Evolutionary conservation across 2,329 filamentous ascomycete species (phyloP).

Genomic region (Sphaerulina musiva): DNA sequence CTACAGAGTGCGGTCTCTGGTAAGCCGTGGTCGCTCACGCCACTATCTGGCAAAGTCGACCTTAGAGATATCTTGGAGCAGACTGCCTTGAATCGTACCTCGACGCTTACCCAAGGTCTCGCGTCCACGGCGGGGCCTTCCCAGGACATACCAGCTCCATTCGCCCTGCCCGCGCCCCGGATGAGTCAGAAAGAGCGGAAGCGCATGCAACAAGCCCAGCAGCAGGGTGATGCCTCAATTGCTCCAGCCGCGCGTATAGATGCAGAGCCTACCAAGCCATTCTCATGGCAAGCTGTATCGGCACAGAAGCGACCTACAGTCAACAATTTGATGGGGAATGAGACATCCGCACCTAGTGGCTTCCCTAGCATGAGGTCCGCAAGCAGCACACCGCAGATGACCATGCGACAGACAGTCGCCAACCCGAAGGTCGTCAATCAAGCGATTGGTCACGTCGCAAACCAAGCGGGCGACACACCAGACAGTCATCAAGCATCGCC

Average conservation of each 20-base stretch:
- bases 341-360: conserved; percentile 28
- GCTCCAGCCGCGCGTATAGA: conserved; percentile 20
- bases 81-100: conserved; percentile 43
- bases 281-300: conserved; percentile 59
- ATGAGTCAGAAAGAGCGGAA: conserved; percentile 91
- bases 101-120: conserved; percentile 39
- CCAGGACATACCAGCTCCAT: conserved; percentile 19
- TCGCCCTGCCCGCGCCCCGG: conserved; percentile 47
- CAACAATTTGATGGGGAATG: conserved; percentile 44
- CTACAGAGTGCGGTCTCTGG: conserved; percentile 23
- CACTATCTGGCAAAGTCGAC: conserved; percentile 56
- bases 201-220: conserved; percentile 64
- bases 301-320: conserved; percentile 46
- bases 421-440: conserved; percentile 34
- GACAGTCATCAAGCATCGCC: conserved; percentile 16
- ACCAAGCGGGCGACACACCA: conserved; percentile 12
- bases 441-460: background rate
- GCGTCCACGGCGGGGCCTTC: conserved; percentile 27
- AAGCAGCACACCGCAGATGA: conserved; percentile 47
- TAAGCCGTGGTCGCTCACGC: conserved; percentile 49
- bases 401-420: conserved; percentile 55
- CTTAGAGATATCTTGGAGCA: conserved; percentile 71
- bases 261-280: conserved; percentile 14
- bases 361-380: conserved; percentile 24
- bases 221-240: conserved; percentile 14